Evolutionary conservation across 371 early-diverging fungal genomes (phyloP).

Genomic region (Mucor mucedo): DNA sequence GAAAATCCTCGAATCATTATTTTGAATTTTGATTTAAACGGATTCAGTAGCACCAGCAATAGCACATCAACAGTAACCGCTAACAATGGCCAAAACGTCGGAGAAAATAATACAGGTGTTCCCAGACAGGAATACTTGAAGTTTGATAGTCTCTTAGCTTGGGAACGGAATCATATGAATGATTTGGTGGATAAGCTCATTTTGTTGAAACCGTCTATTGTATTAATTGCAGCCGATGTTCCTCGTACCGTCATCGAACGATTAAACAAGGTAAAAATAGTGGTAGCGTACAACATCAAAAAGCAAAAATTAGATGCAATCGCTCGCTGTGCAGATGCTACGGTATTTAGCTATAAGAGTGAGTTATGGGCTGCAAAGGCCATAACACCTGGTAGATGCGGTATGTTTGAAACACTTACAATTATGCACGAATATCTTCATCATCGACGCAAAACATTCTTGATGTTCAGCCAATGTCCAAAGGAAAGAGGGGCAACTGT

Average conservation of each 20-base stretch:
- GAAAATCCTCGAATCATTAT: slow-evolving; percentile 80
- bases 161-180: slow-evolving; percentile 81
- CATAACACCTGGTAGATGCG: slow-evolving; percentile 79
- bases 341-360: slow-evolving; percentile 81
- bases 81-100: not conserved
- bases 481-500: slow-evolving; percentile 83
- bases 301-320: slow-evolving; percentile 77
- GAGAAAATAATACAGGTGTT: not conserved
- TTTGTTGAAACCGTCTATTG: slow-evolving; percentile 75
- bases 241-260: slow-evolving; percentile 83
- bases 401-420: slow-evolving; percentile 73
- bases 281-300: slow-evolving; percentile 86
- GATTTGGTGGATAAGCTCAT: slow-evolving; percentile 79
- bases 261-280: slow-evolving; percentile 75
- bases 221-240: slow-evolving; percentile 79
- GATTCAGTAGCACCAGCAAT: slow-evolving; percentile 51
- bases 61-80: slow-evolving; percentile 8
- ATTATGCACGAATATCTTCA: slow-evolving; percentile 78
- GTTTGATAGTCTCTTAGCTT: slow-evolving; percentile 76
- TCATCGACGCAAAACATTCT: slow-evolving; percentile 79
- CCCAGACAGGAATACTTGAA: slow-evolving; percentile 29
- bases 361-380: slow-evolving; percentile 64
- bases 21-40: slow-evolving; percentile 86
- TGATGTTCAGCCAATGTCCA: slow-evolving; percentile 85
- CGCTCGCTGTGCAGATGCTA: slow-evolving; percentile 84